phyloP scores from a whole-genome alignment of 768 basidiomycete genomes.

The Suillus bovinus region DNA sequence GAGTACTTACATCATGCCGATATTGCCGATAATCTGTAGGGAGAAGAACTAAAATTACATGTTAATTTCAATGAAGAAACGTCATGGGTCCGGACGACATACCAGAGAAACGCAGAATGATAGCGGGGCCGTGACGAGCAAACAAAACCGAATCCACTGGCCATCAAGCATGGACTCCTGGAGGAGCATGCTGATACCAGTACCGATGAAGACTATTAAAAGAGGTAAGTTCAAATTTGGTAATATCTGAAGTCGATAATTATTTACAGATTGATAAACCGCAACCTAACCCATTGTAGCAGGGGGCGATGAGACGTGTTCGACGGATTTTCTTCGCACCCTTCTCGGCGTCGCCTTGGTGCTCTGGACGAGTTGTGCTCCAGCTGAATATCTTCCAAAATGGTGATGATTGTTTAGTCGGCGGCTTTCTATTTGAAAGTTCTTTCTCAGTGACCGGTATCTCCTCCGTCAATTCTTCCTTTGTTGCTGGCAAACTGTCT shows the following conservation, averaged over 20 bases:
- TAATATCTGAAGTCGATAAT: constrained; percentile 5
- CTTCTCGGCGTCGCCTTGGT: constrained; percentile 52
- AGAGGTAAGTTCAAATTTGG: constrained; percentile 8
- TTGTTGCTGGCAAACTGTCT: constrained; percentile 50
- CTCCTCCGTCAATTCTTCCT: constrained; percentile 22
- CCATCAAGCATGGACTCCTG: constrained; percentile 71
- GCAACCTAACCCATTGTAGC: constrained; percentile 70
- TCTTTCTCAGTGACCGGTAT: constrained; percentile 13
- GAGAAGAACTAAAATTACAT: constrained; percentile 61
- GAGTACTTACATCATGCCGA: constrained; percentile 62
- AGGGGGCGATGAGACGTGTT: constrained; percentile 65
- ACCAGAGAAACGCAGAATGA: constrained; percentile 77
- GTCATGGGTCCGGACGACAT: constrained; percentile 25
- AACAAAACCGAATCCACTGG: constrained; percentile 59
- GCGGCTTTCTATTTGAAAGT: not conserved
- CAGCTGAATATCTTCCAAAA: constrained; percentile 37
- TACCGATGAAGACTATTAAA: constrained; percentile 63
- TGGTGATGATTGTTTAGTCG: constrained; percentile 1
- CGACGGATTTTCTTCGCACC: constrained; percentile 42
- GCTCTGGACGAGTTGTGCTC: constrained; percentile 46
- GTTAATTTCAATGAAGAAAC: constrained; percentile 5
- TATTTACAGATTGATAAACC: constrained; percentile 65
- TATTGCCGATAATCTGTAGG: constrained; percentile 62
- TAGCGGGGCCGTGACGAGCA: constrained; percentile 66
- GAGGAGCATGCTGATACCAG: constrained; percentile 58